Evolutionary conservation across 73 alveolate genomes (phyloP).

Genomic region (Loxodes magnus): DNA sequence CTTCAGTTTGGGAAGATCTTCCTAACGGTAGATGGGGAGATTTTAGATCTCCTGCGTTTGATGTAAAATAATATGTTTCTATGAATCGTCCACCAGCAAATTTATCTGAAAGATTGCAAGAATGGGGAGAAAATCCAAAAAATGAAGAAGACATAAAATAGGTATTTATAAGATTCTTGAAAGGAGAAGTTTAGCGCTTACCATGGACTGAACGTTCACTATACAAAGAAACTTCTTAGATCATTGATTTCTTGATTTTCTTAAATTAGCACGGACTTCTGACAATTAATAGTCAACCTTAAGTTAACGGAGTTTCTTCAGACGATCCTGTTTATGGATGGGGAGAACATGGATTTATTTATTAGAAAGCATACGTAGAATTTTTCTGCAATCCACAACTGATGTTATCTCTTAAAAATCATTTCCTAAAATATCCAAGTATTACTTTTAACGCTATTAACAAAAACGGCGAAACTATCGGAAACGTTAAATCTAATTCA

Average conservation of each 20-base stretch:
- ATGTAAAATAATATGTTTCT: not conserved
- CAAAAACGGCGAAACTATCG: conserved; percentile 2
- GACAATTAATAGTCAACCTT: conserved; percentile 51
- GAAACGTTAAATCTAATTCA: conserved; percentile 21
- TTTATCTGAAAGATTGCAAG: not conserved
- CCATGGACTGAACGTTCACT: conserved; percentile 48
- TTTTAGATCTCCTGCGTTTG: conserved; percentile 55
- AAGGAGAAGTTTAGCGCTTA: conserved; percentile 21
- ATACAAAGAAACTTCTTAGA: conserved; percentile 23
- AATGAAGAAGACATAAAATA: not conserved
- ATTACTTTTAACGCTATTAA: conserved; percentile 43
- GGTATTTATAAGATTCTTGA: not conserved
- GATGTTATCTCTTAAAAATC: conserved; percentile 6
- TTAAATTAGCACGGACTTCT: conserved; percentile 26
- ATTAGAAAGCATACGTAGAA: conserved; percentile 40
- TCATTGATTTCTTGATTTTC: conserved; percentile 12
- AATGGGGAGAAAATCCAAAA: not conserved
- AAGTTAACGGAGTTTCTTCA: conserved; percentile 36
- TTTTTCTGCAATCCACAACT: conserved; percentile 36
- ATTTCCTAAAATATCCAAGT: conserved; percentile 17
- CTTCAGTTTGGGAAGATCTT: conserved; percentile 60
- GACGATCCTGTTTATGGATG: conserved; percentile 50
- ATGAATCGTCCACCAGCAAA: not conserved
- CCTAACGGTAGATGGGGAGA: conserved; percentile 75
- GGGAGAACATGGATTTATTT: conserved; percentile 53